Evolutionary conservation across 164 flowering plant species (phyloP).

Genomic region (Buxus sempervirens): DNA sequence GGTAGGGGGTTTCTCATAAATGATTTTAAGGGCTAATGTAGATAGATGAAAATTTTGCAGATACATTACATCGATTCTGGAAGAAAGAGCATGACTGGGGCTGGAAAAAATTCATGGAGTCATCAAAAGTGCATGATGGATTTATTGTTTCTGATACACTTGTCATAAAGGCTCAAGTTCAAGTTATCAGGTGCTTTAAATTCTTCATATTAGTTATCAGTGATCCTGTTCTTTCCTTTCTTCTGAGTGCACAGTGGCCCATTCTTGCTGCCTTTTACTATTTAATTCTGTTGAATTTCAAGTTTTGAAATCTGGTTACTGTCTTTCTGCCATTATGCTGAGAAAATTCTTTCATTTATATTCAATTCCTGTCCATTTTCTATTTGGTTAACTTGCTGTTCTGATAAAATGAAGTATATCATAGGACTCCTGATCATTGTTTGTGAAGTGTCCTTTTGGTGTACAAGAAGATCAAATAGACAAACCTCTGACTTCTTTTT

Average conservation of each 20-base stretch:
- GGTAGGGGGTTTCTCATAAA: neutral
- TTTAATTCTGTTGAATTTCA: too few species aligned
- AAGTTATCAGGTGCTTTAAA: constrained; percentile 71
- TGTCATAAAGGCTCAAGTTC: constrained; percentile 94
- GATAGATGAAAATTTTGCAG: constrained; percentile 34
- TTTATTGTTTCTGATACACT: constrained; percentile 85
- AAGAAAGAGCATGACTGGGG: constrained; percentile 99
- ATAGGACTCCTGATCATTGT: too few species aligned
- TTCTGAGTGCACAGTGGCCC: neutral
- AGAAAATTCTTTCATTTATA: too few species aligned
- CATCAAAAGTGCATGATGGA: constrained; percentile 86
- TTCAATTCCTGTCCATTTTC: too few species aligned
- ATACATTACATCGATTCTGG: constrained; percentile 85
- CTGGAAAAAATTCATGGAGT: constrained; percentile 98
- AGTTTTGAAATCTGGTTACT: too few species aligned
- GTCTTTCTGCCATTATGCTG: too few species aligned
- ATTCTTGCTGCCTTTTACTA: neutral
- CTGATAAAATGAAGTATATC: too few species aligned
- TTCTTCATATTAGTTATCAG: neutral
- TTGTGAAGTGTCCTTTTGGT: too few species aligned
- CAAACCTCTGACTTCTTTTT: too few species aligned
- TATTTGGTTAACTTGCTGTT: too few species aligned
- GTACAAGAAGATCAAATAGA: too few species aligned
- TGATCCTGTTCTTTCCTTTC: neutral
- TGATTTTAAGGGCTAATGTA: constrained; percentile 4